Evolutionary conservation across 2,329 filamentous ascomycete species (phyloP).

Genomic region (Botryotinia calthae): DNA sequence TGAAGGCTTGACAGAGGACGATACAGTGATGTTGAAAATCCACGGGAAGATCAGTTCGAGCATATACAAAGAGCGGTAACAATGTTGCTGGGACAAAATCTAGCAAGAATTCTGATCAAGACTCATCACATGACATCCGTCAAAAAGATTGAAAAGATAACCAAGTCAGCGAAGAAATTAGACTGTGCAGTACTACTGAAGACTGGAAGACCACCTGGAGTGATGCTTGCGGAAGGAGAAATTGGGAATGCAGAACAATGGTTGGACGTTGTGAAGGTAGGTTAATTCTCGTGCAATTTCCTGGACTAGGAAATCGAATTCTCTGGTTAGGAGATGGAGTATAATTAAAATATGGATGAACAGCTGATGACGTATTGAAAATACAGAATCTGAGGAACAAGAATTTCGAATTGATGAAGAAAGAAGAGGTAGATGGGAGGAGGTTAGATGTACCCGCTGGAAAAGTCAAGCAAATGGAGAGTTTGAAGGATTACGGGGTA

Average conservation of each 20-base stretch:
- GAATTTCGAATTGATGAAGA: slow-evolving; percentile 34
- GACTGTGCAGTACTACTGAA: slow-evolving; percentile 63
- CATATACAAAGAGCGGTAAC: background rate
- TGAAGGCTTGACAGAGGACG: background rate
- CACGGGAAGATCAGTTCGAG: background rate
- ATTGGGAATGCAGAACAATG: slow-evolving; percentile 28
- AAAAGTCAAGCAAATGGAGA: slow-evolving; percentile 28
- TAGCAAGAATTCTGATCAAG: slow-evolving; percentile 59
- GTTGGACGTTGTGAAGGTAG: slow-evolving; percentile 33
- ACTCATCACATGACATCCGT: slow-evolving; percentile 81
- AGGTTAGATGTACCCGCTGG: slow-evolving; percentile 27
- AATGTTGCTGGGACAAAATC: background rate
- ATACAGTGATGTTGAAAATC: background rate
- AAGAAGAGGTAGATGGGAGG: slow-evolving; percentile 25
- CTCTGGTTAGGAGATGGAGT: background rate
- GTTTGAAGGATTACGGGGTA: slow-evolving; percentile 30
- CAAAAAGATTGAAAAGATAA: slow-evolving; percentile 66
- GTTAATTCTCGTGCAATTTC: slow-evolving; percentile 1
- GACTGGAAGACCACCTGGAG: slow-evolving; percentile 66
- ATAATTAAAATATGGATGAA: background rate
- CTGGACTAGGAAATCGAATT: background rate
- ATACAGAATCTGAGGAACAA: slow-evolving; percentile 36
- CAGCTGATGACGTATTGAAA: background rate
- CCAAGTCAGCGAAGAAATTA: slow-evolving; percentile 60
- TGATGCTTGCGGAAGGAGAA: slow-evolving; percentile 69